Percentiles rank a stretch among this genome's conserved stretches.
Evolutionary conservation across 176 grass and related monocot genomes (phyloP).

Genomic region (sorghum (Sorghum bicolor)): Sorghum_bicolor_NCBIv3 NC_012870.2:6023501-6024000

Average conservation of each 20-base stretch:
- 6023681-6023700: neutral
- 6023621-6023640: neutral
- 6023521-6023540: neutral
- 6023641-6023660: neutral
- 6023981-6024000: conserved; percentile 74
- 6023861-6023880: conserved; percentile 56
- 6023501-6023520: neutral
- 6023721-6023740: neutral
- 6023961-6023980: conserved; percentile 92
- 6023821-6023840: conserved; percentile 23
- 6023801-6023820: neutral
- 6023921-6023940: conserved; percentile 67
- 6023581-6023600: neutral
- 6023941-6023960: conserved; percentile 97
- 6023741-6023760: neutral
- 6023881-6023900: conserved; percentile 87
- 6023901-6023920: conserved; percentile 72
- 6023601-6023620: neutral
- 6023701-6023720: neutral
- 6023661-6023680: neutral
- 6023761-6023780: neutral
- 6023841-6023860: conserved; percentile 62
- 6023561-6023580: neutral
- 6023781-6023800: neutral
- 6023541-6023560: neutral